Conservation (phyloP, 805 yeast species). For the Wickerhamomyces ciferrii region DNA sequence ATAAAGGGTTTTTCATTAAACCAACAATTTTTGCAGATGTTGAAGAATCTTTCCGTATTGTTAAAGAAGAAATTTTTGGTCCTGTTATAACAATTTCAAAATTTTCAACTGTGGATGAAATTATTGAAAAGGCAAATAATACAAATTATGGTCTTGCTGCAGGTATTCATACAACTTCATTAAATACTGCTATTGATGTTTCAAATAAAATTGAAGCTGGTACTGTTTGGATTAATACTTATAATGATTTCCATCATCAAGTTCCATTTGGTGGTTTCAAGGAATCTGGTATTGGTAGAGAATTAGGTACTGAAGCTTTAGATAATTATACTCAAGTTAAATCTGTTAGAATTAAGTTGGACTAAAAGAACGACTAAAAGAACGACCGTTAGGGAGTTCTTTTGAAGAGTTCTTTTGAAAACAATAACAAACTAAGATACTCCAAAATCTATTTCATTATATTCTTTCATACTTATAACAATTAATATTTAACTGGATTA, state of each 20-base stretch:
- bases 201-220: constrained; percentile 70
- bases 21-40: constrained; percentile 90
- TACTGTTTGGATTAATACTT: constrained; percentile 79
- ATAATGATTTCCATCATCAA: constrained; percentile 78
- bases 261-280: constrained; percentile 93
- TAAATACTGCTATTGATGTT: constrained; percentile 61
- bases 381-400: no score
- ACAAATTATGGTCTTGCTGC: constrained; percentile 84
- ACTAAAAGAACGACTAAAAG: no score
- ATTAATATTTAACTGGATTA: neutral
- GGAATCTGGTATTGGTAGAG: constrained; percentile 86
- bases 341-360: constrained; percentile 56
- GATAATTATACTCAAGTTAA: constrained; percentile 78
- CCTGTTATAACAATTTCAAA: constrained; percentile 78
- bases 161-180: constrained; percentile 71
- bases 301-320: constrained; percentile 83
- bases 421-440: no score
- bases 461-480: no score
- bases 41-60: constrained; percentile 64
- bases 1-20: constrained; percentile 64
- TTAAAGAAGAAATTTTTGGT: constrained; percentile 88
- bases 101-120: constrained; percentile 71
- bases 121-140: constrained; percentile 67
- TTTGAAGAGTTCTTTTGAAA: no score
- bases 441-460: no score